Evolutionary conservation across 2,329 filamentous ascomycete species (phyloP), one percentile per base, ranked within the genome.

Genomic region (Myrmaecium sp.): DNA sequence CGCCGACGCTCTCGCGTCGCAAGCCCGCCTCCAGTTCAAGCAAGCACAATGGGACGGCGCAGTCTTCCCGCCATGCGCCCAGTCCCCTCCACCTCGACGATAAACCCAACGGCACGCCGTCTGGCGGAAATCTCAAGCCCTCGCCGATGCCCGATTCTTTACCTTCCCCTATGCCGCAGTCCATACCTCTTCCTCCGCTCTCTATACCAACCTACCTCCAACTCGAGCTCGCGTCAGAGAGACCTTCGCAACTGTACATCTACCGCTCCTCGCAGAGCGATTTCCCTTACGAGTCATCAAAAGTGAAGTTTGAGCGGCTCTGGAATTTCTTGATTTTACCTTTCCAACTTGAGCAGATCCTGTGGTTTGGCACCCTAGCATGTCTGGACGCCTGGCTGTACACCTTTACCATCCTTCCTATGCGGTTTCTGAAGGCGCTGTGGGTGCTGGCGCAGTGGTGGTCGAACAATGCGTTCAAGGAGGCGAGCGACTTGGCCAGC

Each of bases 331-430:
- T 98, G 5, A 60, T 83, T 14, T 57, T 98, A 3, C 83, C 86
- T 0, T 66, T 71, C 0, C 79, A 77, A 33, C 62, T 98, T 4
- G 89, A 98, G 53, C 68, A 76, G 23, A 76, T 84, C 0, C 64
- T 98, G 5, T 71, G 74, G 32, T 95, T 98, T 52, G 89, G 89
- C 5, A 74, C 80, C 0, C 54, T 95, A 17, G 84, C 86, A 5
- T 98, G 89, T 52, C 61, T 98, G 5, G 89, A 98, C 48, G 79
- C 86, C 2, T 98, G 86, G 83, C 66, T 98, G 1, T 89, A 94
- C 54, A 91, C 82, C 1, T 91, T 98, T 41, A 98, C 89, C 0
- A 93, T 98, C 23, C 59, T 98, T 0, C 89, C 89, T 1, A 64
- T 98, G 32, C 69, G 89, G 3, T 95, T 98, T 40, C 50, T 78